Evolutionary conservation across 208 protist species (phyloP).

Genomic region (Leishmania turanica): DNA sequence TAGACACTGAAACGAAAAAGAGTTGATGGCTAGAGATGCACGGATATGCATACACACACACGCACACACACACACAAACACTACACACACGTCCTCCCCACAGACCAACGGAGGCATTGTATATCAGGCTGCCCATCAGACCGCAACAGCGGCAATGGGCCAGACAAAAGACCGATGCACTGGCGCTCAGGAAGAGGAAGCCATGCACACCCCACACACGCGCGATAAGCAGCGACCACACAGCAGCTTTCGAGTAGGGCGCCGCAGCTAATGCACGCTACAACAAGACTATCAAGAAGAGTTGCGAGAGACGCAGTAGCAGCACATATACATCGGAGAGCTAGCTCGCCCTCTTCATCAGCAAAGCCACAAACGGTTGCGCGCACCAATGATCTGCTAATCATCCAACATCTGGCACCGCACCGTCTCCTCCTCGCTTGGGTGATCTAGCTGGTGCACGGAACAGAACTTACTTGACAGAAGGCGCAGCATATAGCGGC

Average conservation of each 20-base stretch:
- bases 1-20: background rate
- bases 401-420: conserved; percentile 43
- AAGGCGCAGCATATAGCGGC: conserved; percentile 47
- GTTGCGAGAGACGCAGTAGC: background rate
- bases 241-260: background rate
- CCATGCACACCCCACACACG: background rate
- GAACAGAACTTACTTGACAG: conserved; percentile 23
- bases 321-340: background rate
- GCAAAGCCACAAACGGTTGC: background rate
- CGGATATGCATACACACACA: background rate
- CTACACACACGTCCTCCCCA: background rate
- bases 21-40: background rate
- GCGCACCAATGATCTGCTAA: background rate
- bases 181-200: background rate
- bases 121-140: background rate
- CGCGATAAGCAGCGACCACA: background rate
- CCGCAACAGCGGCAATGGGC: background rate
- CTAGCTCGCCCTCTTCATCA: background rate
- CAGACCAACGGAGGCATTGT: background rate
- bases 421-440: conserved; percentile 21
- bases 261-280: background rate
- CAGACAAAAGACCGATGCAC: background rate
- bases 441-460: conserved; percentile 31
- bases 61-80: background rate
- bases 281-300: background rate